Evolutionary conservation across 2,329 filamentous ascomycete genomes (phyloP), one percentile per base, ranked within the genome.

Genomic region (Diaporthe sp.): DNA sequence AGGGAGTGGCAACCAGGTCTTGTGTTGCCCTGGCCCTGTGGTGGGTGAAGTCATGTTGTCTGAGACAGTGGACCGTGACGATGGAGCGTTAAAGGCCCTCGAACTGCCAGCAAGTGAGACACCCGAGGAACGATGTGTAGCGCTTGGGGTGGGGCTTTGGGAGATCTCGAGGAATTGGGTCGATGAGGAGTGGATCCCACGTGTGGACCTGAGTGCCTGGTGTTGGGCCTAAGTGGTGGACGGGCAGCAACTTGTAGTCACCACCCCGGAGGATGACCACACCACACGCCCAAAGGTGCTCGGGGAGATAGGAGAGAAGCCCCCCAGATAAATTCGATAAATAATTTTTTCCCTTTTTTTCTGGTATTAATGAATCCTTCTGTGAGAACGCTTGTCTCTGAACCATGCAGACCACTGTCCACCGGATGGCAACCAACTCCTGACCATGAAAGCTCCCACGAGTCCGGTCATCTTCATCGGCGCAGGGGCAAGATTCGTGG

Each of bases 51-150:
- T 63, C 70, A 71, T 71, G 12, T 12, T 63, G 70, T 44, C 56
- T 71, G 56, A 71, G 47, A 71, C 70, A 53, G 7, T 42, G 56
- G n/a, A 22, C 35, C 44, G 70, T 71, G 70, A 65, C 47, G 50
- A 39, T 4, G 44, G 70, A 55, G 15, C n/a, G 70, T 15, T 42
- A 42, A 63, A 53, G 56, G 44, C 44, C 35, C 56, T 42, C 70
- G 42, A 61, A 71, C 56, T 71, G 70, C 70, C 70, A 71, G n/a
- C 70, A 55, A 63, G 44, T 71, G 56, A 71, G 56, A 71, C 70
- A 71, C 22, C 15, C 3, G 44, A 2, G 44, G 70, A 51, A 68
- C 63, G 44, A 44, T 63, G 70, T 42, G 70, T 71, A 12, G 35
- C 32, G 47, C 12, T 7, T 8, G 35, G 25, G 47, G 70, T 71